Conservation (phyloP, 495 filamentous ascomycete genomes). For the Penicillium tannophilum region DNA sequence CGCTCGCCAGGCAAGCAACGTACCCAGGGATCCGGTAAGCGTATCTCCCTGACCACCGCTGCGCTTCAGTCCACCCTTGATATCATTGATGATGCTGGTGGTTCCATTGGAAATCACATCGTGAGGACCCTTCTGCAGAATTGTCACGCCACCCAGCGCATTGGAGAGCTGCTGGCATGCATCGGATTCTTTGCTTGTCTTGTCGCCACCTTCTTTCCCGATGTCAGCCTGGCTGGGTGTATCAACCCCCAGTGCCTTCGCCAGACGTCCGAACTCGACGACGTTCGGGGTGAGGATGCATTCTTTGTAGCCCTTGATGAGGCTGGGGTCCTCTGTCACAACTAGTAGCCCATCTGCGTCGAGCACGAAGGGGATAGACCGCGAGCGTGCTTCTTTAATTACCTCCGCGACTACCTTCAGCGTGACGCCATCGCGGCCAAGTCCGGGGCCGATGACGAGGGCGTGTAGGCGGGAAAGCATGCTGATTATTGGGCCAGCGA, state of each 20-base stretch:
- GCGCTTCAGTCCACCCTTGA: conserved; percentile 81
- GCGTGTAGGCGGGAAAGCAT: conserved; percentile 87
- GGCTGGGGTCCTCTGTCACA: conserved; percentile 70
- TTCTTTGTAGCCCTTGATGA: conserved; percentile 77
- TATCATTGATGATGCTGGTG: conserved; percentile 69
- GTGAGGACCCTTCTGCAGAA: conserved; percentile 84
- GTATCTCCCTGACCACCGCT: conserved; percentile 97
- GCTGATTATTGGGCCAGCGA: conserved; percentile 71
- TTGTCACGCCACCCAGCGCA: conserved; percentile 83
- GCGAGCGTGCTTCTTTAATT: conserved; percentile 74
- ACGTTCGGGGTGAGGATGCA: conserved; percentile 95
- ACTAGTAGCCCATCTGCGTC: conserved; percentile 90
- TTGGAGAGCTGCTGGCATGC: conserved; percentile 72
- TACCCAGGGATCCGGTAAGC: conserved; percentile 85
- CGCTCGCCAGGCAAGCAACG: conserved; percentile 82
- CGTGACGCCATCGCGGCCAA: conserved; percentile 88
- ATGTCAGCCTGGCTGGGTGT: conserved; percentile 46
- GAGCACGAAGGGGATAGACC: conserved; percentile 77
- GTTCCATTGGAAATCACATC: conserved; percentile 87
- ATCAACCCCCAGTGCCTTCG: conserved; percentile 67
- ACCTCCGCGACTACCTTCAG: conserved; percentile 81
- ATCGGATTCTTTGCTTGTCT: conserved; percentile 48
- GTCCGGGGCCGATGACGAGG: conserved; percentile 90
- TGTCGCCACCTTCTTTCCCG: conserved; percentile 38
- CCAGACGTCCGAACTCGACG: conserved; percentile 85